Evolutionary conservation across 169 alveolate genomes (phyloP).

Genomic region (Eimeria necatrix): DNA sequence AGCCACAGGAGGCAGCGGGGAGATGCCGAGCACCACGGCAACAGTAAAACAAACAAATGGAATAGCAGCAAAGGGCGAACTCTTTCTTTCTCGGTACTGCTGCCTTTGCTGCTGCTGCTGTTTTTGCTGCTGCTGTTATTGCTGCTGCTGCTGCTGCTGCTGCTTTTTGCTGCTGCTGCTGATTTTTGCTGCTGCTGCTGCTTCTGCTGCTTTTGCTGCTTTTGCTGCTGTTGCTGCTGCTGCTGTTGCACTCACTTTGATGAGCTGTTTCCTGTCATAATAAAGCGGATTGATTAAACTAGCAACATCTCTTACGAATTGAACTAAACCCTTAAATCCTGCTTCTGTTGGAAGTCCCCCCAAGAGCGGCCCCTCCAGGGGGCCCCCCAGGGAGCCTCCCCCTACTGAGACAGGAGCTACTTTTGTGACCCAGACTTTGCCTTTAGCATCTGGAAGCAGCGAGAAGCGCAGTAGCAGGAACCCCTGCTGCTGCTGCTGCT

Average conservation of each 20-base stretch:
- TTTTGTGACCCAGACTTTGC: conserved; percentile 27
- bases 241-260: not conserved
- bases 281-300: not conserved
- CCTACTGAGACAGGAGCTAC: not conserved
- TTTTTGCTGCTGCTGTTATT: not conserved
- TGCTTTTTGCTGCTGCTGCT: not conserved
- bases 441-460: conserved; percentile 11
- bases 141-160: not conserved
- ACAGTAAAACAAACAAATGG: not conserved
- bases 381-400: not conserved
- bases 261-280: not conserved
- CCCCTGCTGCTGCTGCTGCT: conserved; percentile 49
- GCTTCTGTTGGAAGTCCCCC: not conserved
- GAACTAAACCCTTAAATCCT: not conserved
- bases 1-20: not conserved
- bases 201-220: not conserved
- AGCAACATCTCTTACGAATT: not conserved
- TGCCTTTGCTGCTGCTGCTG: not conserved
- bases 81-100: not conserved
- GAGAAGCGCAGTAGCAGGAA: conserved; percentile 38
- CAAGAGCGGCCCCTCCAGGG: not conserved
- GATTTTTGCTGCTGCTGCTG: not conserved
- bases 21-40: not conserved
- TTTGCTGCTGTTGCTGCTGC: not conserved
- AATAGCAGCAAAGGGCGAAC: not conserved